These are phyloP conservation scores for Backusella tarrabulga DNA, from an alignment of 192 early-diverging fungal species.

Conservation along the genomic window DNA sequence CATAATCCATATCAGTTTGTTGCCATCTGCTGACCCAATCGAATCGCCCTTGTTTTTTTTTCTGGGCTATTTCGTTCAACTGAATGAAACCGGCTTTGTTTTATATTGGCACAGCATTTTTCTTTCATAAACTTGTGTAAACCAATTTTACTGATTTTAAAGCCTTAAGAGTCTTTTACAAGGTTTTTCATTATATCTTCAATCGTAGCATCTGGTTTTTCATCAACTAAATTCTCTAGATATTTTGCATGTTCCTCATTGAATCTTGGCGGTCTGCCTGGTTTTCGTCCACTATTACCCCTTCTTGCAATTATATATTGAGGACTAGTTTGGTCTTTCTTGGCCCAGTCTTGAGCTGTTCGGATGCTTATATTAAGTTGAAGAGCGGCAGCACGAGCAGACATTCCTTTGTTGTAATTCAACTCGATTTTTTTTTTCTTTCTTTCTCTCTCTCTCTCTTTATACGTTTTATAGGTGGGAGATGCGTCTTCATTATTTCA, in stretches of 20 bases:
- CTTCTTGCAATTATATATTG: too few relatives aligned
- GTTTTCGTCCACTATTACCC: too few relatives aligned
- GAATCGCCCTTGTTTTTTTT: slow-evolving; percentile 4
- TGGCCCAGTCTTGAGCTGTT: not conserved
- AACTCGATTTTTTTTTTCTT: not conserved
- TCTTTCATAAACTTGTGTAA: too few relatives aligned
- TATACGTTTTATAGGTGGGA: not conserved
- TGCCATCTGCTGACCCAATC: slow-evolving; percentile 5
- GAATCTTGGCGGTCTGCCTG: too few relatives aligned
- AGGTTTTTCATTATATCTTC: too few relatives aligned
- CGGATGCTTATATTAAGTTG: not conserved
- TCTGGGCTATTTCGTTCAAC: slow-evolving; percentile 14
- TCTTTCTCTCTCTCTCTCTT: not conserved
- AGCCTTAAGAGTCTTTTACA: too few relatives aligned
- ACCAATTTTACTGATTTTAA: too few relatives aligned
- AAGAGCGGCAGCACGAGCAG: not conserved
- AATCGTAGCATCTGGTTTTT: too few relatives aligned
- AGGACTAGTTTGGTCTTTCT: not conserved
- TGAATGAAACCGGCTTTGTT: not conserved
- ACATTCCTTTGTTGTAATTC: not conserved
- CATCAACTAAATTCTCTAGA: too few relatives aligned
- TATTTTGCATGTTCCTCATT: too few relatives aligned
- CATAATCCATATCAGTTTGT: too few relatives aligned
- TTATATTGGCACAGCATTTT: too few relatives aligned
- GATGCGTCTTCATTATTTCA: not conserved